Percentiles rank a stretch among this genome's conserved stretches.
Evolutionary conservation across 1,139 yeast species (phyloP).

Genomic region (Debaryomyces psychrophilus): DNA sequence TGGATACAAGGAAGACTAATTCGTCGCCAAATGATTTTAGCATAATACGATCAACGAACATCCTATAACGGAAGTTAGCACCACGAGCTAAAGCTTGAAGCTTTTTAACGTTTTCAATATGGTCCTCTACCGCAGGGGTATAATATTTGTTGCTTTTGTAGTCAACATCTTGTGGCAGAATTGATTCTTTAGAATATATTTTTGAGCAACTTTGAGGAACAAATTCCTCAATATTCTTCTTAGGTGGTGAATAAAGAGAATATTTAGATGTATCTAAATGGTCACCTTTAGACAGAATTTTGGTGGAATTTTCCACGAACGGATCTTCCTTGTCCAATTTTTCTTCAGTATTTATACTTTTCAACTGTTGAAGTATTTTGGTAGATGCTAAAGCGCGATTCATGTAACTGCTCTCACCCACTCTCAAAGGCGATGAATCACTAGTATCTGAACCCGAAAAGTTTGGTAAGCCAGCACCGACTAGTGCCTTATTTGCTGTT

Average conservation of each 20-base stretch:
- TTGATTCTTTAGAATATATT: slow-evolving; percentile 16
- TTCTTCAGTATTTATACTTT: background rate
- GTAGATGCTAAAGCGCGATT: slow-evolving; percentile 16
- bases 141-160: slow-evolving; percentile 6
- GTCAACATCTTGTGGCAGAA: slow-evolving; percentile 8
- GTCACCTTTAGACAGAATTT: slow-evolving; percentile 1
- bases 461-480: slow-evolving; percentile 64
- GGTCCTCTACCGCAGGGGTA: slow-evolving; percentile 30
- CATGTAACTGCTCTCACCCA: slow-evolving; percentile 28
- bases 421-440: slow-evolving; percentile 14
- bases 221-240: background rate
- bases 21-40: slow-evolving; percentile 56
- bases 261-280: background rate
- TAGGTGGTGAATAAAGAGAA: background rate
- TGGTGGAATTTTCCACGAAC: slow-evolving; percentile 13
- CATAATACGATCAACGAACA: slow-evolving; percentile 65
- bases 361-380: background rate
- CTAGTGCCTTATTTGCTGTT: slow-evolving; percentile 67
- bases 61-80: slow-evolving; percentile 60
- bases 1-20: slow-evolving; percentile 39
- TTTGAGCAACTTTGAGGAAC: background rate
- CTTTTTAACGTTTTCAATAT: slow-evolving; percentile 33
- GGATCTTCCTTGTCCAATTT: slow-evolving; percentile 16
- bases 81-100: slow-evolving; percentile 71
- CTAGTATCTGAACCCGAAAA: slow-evolving; percentile 51